These are phyloP conservation scores for Polyplosphaeria fusca DNA, from an alignment of 495 filamentous ascomycete species.

Conservation along the genomic window DNA sequence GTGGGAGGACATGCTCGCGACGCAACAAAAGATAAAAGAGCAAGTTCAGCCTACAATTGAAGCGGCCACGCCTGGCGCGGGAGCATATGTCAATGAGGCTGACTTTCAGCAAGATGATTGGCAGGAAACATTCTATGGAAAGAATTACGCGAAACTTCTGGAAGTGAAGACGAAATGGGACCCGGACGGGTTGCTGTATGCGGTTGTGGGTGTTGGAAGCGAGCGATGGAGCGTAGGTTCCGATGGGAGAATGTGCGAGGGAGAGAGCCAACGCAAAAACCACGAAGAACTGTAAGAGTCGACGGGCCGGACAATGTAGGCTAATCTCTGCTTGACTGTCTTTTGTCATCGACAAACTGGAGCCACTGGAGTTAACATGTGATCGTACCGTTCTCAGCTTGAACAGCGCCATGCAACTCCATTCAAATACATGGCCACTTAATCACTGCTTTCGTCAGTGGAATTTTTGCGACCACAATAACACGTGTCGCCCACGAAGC, in stretches of 20 bases:
- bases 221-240: conserved; percentile 13
- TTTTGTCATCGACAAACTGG: no score
- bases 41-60: conserved; percentile 8
- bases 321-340: no score
- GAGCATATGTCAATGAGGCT: conserved; percentile 52
- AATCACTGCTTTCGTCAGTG: no score
- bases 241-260: conserved; percentile 17
- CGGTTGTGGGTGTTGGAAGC: conserved; percentile 21
- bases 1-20: not conserved
- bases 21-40: conserved; percentile 16
- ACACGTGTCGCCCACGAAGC: no score
- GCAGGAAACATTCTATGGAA: conserved; percentile 26
- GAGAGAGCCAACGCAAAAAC: no score
- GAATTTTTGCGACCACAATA: no score
- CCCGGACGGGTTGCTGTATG: conserved; percentile 27
- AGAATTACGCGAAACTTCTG: conserved; percentile 20
- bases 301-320: no score
- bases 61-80: conserved; percentile 34
- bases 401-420: no score
- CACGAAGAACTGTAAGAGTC: no score
- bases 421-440: no score
- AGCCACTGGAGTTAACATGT: no score
- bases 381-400: no score
- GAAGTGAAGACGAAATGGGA: conserved; percentile 31
- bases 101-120: conserved; percentile 38